Evolutionary conservation across 192 early-diverging fungal species (phyloP).

Genomic region (Entrophospora sp.): DNA sequence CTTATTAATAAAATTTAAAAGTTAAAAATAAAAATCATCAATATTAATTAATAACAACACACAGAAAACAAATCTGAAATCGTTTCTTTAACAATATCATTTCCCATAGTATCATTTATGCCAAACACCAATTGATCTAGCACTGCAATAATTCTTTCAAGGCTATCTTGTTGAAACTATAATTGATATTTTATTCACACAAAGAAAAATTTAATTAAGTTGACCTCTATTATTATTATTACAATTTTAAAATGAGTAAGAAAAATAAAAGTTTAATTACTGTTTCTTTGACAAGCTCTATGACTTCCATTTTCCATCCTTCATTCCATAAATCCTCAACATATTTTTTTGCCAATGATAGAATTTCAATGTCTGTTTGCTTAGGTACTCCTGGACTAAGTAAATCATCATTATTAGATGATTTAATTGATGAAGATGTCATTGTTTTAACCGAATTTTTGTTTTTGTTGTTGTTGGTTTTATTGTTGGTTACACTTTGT

Average conservation of each 20-base stretch:
- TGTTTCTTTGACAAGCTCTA: slow-evolving; percentile 9
- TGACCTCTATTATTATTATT: background rate
- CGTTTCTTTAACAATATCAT: slow-evolving; percentile 33
- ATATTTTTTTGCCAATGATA: slow-evolving; percentile 19
- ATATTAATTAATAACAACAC: slow-evolving; percentile 10
- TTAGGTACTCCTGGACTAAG: background rate
- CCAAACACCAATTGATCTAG: slow-evolving; percentile 10
- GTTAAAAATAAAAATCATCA: background rate
- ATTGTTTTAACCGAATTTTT: too few relatives aligned
- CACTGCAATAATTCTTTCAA: slow-evolving; percentile 14
- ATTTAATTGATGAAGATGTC: background rate
- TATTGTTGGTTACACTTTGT: background rate
- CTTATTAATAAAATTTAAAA: background rate
- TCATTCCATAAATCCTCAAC: slow-evolving; percentile 24
- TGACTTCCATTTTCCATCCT: slow-evolving; percentile 23
- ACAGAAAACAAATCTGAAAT: slow-evolving; percentile 36
- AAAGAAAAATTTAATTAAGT: too few relatives aligned
- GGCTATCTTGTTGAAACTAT: slow-evolving; percentile 13
- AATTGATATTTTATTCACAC: too few relatives aligned
- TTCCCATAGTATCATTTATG: slow-evolving; percentile 24
- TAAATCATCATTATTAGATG: background rate
- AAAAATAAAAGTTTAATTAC: background rate
- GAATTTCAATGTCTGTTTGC: background rate
- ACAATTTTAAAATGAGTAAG: background rate
- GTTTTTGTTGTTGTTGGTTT: background rate